Evolutionary conservation across 257 asterid genomes (phyloP), one percentile per base, ranked within the genome.

Genomic region (Scutellaria galericulata): DNA sequence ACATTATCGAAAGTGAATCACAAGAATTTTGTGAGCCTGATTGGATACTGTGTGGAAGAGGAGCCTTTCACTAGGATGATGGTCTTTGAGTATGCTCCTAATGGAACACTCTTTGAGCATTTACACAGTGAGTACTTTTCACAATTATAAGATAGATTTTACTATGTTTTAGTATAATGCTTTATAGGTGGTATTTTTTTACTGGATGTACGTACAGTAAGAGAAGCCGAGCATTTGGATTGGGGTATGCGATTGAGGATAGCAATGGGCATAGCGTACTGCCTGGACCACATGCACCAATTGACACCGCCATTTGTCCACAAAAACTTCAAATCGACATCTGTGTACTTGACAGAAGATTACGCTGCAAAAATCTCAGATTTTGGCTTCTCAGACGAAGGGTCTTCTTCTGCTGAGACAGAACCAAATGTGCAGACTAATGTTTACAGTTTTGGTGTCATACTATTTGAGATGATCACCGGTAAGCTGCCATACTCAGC

Each of bases 71-170:
- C 96, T 31, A 89, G 96, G 75, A 93, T 90, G 96, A 81, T 93
- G 89, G 96, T 90, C 69, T 93, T 93, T 31, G 97, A 90, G 77
- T 93, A 93, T 73, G 97, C 97, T 79, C 92, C 98, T 27, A 90
- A 93, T 50, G 98, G 97, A 67, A 93, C 97, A 2, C 96, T 93
- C 64, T 93, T 90, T 64, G 98, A 93, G 85, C 96, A 93, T 78
- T 78, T 93, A 40, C 97, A 93, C 81, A 80, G 97, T 93, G 75
- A 93, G 98, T 82, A 13, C 41, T 31, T 27, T 24, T 24, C 27
- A 24, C 27, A 24, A 24, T 24, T 24, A 24, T 24, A 24, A 24
- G 27, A 24, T 24, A 24, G 1, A 24, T 24, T 2, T 31, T 31
- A 31, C 5, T 31, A 31, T 31, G 37, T 31, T 3, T 31, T 31